Base-by-base conservation (phyloP, 495 filamentous ascomycete genomes). In the Penicillium goetzii region DNA sequence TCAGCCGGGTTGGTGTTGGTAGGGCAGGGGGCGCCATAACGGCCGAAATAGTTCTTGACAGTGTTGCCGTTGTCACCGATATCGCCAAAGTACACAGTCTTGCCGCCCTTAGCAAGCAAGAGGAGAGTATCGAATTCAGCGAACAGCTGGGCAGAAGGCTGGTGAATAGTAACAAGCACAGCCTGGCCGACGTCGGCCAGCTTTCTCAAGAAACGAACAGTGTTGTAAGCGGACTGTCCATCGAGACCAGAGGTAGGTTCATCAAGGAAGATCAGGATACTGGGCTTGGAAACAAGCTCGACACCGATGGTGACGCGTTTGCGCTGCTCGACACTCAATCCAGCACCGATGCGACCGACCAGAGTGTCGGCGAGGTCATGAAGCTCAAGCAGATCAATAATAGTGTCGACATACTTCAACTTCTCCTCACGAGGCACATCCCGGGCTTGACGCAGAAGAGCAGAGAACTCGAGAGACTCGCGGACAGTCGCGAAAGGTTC, bases 1-100 rank as follows among this genome's bases (percentile, higher is more conserved):
- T 97, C 94, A 9, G 93, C 93, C 19, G 92, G 92, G 60, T 84
- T 98, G 14, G 88, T 86, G 9, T 88, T 85, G 3, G 78, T 59
- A 1, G 90, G 90, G 73, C 92, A 97, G 15, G 84, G 78, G 4
- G 89, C 90, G 32, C 90, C 88, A 69, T 92, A 87, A 52, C 84
- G 81, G 68, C 87, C 85, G 65, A 97, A 97, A 75, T 96, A 96
- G 88, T 75, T 79, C 81, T 69, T 88, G 76, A 64, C 80, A 68
- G 71, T 76, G 6, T 76, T 65, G 19, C 79, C 82, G 60, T 85
- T 83, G 23, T 83, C 74, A 7, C 86, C 86, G 34, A 88, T 78
- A 33, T 85, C 80, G 9, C 91, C 91, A 68, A 89, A 89, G 73
- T 93, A 95, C 50, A 89, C 88, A 1, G 83, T 85, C 59, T 86